A percentile compares a stretch with the other conserved stretches of the same genome.
phyloP scores from a whole-genome alignment of 164 flowering plant species.

The Nymphaea colorata region DNA sequence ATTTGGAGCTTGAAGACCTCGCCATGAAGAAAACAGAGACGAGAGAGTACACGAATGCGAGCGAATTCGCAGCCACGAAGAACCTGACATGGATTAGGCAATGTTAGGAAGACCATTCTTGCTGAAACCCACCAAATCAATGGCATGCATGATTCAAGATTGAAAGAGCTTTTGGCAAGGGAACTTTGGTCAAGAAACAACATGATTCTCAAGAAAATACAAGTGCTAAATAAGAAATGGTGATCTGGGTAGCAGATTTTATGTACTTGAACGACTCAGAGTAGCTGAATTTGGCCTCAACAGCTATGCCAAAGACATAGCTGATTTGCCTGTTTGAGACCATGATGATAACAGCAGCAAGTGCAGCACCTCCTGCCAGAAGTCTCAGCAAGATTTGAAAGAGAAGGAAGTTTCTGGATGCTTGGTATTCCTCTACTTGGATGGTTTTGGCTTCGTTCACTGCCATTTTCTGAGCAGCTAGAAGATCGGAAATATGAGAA shows the following conservation, averaged over 20 bases:
- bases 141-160: no score
- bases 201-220: neutral
- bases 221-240: neutral
- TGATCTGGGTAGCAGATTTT: neutral
- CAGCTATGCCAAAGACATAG: neutral
- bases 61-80: neutral
- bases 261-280: conserved; percentile 1
- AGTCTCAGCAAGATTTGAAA: neutral
- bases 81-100: neutral
- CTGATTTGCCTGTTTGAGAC: neutral
- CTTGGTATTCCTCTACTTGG: neutral
- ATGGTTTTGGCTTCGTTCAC: neutral
- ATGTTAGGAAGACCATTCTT: neutral
- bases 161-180: neutral
- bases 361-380: neutral
- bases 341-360: neutral
- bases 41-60: conserved; percentile 3
- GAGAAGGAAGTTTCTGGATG: neutral
- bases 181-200: neutral
- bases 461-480: neutral
- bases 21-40: neutral
- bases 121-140: neutral
- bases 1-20: neutral
- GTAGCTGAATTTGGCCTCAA: neutral
- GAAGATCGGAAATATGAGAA: neutral